These are phyloP conservation scores for Aspergillus carlsbadensis DNA, from an alignment of 495 filamentous ascomycete genomes.

Conservation along the genomic window DNA sequence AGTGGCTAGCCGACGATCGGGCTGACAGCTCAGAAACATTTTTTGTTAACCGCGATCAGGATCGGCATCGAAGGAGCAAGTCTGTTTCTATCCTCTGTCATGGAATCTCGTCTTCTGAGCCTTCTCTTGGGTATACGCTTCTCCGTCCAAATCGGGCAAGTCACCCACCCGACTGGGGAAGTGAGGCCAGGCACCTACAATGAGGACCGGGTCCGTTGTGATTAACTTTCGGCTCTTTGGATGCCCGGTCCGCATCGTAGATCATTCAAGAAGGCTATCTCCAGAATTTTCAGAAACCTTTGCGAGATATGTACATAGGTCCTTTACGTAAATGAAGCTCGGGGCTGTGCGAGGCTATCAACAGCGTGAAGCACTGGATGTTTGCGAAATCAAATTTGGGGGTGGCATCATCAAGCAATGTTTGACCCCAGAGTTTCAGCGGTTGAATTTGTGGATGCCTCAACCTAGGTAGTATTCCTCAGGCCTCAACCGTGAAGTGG, in stretches of 20 bases:
- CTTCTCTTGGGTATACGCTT: neutral
- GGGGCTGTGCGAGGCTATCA: neutral
- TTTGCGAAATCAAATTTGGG: neutral
- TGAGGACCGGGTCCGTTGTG: neutral
- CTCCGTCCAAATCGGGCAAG: neutral
- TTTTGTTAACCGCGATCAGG: slow-evolving; percentile 1
- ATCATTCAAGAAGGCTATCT: neutral
- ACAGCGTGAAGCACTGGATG: neutral
- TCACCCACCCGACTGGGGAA: neutral
- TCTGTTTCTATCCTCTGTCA: too few relatives aligned
- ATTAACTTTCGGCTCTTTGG: neutral
- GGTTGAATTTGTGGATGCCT: neutral
- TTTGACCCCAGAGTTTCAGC: neutral
- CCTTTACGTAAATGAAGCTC: slow-evolving; percentile 11
- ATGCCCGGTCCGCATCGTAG: neutral
- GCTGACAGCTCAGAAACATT: slow-evolving; percentile 5
- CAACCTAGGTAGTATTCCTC: too few relatives aligned
- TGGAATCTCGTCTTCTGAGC: neutral
- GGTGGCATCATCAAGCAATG: neutral
- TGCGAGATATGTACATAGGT: slow-evolving; percentile 3
- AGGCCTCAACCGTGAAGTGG: neutral
- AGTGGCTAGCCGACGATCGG: neutral
- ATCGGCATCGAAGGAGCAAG: neutral
- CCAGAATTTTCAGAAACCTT: neutral
- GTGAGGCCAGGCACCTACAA: neutral